Evolutionary conservation across 2,329 filamentous ascomycete species (phyloP).

Genomic region (Dothidotthia symphoricarpi): DNA sequence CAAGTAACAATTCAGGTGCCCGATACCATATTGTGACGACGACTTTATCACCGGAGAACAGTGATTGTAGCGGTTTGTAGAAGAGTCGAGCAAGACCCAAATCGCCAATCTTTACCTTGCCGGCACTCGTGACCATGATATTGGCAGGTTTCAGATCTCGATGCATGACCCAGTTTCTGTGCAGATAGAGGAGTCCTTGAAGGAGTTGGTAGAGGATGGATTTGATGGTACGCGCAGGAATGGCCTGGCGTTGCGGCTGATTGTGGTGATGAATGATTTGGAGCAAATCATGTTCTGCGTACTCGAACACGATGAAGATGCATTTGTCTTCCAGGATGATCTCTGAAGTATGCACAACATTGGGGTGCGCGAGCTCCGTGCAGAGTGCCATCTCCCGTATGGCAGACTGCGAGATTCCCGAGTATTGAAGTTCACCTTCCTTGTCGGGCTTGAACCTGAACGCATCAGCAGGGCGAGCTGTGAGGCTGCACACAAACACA

Average conservation of each 20-base stretch:
- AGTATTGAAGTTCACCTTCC: conserved; percentile 95
- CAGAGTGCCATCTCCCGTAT: conserved; percentile 97
- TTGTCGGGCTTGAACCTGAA: conserved; percentile 89
- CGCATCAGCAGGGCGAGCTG: conserved; percentile 14
- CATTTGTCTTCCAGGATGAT: conserved; percentile 98
- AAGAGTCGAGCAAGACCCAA: conserved; percentile 88
- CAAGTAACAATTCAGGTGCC: conserved; percentile 87
- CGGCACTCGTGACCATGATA: conserved; percentile 92
- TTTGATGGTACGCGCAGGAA: conserved; percentile 83
- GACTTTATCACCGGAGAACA: conserved; percentile 94
- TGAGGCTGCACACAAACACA: conserved; percentile 44
- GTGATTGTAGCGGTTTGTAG: conserved; percentile 85
- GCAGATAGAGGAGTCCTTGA: conserved; percentile 90
- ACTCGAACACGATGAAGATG: conserved; percentile 99
- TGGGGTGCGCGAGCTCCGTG: conserved; percentile 82
- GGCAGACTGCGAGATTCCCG: conserved; percentile 94
- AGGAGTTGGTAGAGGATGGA: conserved; percentile 95
- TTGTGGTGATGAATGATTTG: conserved; percentile 99
- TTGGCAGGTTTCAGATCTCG: conserved; percentile 97
- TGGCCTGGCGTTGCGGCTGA: conserved; percentile 80
- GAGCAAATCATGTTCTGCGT: conserved; percentile 92
- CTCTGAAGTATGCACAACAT: conserved; percentile 87
- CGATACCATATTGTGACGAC: conserved; percentile 99
- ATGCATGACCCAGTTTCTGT: conserved; percentile 95
- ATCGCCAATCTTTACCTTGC: conserved; percentile 93